A percentile compares a stretch with the other conserved stretches of the same genome.
phyloP scores from a whole-genome alignment of 352 stramenopile genomes.

The Blastocystis sp. region DNA sequence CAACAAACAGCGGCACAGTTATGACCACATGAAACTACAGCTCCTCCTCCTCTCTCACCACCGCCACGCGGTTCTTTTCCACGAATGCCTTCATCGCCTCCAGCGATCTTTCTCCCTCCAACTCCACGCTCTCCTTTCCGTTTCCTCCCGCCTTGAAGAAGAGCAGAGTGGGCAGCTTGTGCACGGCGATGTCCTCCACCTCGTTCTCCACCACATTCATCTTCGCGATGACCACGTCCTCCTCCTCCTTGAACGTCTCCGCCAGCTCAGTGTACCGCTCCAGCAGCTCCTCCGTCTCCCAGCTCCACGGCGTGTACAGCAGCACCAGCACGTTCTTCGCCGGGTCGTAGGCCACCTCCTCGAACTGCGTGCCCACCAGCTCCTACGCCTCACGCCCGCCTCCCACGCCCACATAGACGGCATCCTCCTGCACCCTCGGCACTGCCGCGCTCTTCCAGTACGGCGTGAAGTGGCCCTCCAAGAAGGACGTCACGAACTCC shows the following conservation, averaged over 20 bases:
- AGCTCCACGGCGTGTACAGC: background rate
- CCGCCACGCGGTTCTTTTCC: too few relatives aligned
- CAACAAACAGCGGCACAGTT: slow-evolving; percentile 46
- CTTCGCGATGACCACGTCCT: slow-evolving; percentile 34
- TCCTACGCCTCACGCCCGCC: background rate
- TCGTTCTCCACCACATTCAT: slow-evolving; percentile 54
- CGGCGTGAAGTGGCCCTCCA: slow-evolving; percentile 1
- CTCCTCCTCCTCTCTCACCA: background rate
- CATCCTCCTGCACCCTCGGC: slow-evolving; percentile 16
- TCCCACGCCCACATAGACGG: background rate
- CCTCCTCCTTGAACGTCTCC: slow-evolving; percentile 42
- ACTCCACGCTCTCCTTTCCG: background rate
- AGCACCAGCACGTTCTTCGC: slow-evolving; percentile 49
- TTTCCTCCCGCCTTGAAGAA: slow-evolving; percentile 38
- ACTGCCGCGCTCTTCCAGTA: slow-evolving; percentile 43
- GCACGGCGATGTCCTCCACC: background rate
- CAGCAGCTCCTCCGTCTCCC: background rate
- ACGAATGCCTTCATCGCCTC: too few relatives aligned
- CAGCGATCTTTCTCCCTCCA: background rate
- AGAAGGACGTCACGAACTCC: background rate
- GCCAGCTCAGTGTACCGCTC: slow-evolving; percentile 42
- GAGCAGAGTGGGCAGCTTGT: slow-evolving; percentile 14
- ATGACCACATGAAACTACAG: background rate
- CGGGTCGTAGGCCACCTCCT: slow-evolving; percentile 49
- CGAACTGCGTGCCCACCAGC: slow-evolving; percentile 43